Evolutionary conservation across 2,329 filamentous ascomycete species (phyloP), one percentile per base, ranked within the genome.

Genomic region (Lizonia empirigonia): DNA sequence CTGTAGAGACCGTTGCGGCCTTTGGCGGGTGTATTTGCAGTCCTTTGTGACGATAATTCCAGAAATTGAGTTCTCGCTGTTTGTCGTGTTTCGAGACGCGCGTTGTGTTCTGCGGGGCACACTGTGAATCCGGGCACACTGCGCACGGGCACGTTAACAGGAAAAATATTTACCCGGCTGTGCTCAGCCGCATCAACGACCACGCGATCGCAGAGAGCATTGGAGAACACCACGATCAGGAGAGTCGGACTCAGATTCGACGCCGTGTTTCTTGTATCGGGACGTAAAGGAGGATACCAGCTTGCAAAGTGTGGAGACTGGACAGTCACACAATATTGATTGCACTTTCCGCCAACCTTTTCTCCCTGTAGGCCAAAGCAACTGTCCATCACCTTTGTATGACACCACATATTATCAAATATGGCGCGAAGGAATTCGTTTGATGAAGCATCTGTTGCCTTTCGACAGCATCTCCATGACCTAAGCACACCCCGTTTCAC

Each of bases 401-500:
- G n/a, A n/a, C n/a, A n/a, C n/a, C n/a, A n/a, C n/a, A n/a, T n/a
- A n/a, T 12, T 1, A 18, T 18, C 29, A n/a, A 44, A 33, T 1
- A 65, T 65, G 58, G 52, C 55, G 20, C 55, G 56, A 48, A 56
- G 50, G 15, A 64, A 53, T 26, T 65, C 62, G 7, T 67, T 66
- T 18, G 58, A 68, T 4, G 58, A 68, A 44, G 62, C 60, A 13
- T 64, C 67, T 13, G 59, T 58, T 30, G 62, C 62, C 8, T 87
- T 84, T 63, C 81, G 85, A 49, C 74, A 82, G 48, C 81, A 84
- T 64, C 75, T 89, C 12, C 86, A 85, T 0, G 85, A 89, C 62
- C 77, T 89, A 41, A 78, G 63, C 58, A 78, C 75, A 22, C 80
- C 82, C 12, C 82, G 86, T 27, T 89, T 89, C 73, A 82, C 79